Evolutionary conservation across 345 rosid genomes (phyloP).

Genomic region (Eucalyptus sp.): DNA sequence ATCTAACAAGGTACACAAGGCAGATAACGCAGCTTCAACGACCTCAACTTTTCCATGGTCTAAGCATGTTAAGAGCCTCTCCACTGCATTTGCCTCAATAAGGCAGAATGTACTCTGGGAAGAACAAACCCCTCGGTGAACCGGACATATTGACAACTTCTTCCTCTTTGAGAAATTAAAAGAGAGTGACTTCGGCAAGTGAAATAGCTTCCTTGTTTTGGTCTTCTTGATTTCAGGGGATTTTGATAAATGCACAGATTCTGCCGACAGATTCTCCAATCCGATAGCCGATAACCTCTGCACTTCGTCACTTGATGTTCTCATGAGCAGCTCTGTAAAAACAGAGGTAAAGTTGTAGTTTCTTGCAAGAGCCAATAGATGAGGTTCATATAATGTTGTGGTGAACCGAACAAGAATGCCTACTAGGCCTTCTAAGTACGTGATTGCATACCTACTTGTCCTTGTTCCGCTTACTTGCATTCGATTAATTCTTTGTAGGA

Average conservation of each 20-base stretch:
- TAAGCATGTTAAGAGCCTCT: slow-evolving; percentile 59
- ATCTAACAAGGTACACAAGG: slow-evolving; percentile 70
- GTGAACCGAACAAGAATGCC: slow-evolving; percentile 87
- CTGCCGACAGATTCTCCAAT: slow-evolving; percentile 68
- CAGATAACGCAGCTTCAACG: slow-evolving; percentile 74
- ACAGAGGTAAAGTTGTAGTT: slow-evolving; percentile 53
- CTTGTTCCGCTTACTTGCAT: slow-evolving; percentile 50
- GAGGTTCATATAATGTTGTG: slow-evolving; percentile 65
- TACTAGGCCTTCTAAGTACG: slow-evolving; percentile 72
- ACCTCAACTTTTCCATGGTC: slow-evolving; percentile 67
- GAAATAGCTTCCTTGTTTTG: slow-evolving; percentile 31
- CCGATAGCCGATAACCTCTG: slow-evolving; percentile 75
- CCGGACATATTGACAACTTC: slow-evolving; percentile 30
- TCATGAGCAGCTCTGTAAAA: slow-evolving; percentile 66
- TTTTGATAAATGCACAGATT: slow-evolving; percentile 47
- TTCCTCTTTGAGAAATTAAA: slow-evolving; percentile 34
- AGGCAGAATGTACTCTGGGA: slow-evolving; percentile 73
- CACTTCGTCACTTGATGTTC: slow-evolving; percentile 69
- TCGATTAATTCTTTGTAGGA: slow-evolving; percentile 40
- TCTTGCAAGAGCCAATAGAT: slow-evolving; percentile 48
- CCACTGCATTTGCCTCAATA: slow-evolving; percentile 73
- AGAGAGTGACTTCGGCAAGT: slow-evolving; percentile 30
- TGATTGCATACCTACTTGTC: slow-evolving; percentile 49
- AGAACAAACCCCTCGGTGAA: slow-evolving; percentile 84
- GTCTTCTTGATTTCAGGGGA: slow-evolving; percentile 27